Evolutionary conservation across 2,329 filamentous ascomycete genomes (phyloP), one percentile per base, ranked within the genome.

Genomic region (Byssochlamys sp.): DNA sequence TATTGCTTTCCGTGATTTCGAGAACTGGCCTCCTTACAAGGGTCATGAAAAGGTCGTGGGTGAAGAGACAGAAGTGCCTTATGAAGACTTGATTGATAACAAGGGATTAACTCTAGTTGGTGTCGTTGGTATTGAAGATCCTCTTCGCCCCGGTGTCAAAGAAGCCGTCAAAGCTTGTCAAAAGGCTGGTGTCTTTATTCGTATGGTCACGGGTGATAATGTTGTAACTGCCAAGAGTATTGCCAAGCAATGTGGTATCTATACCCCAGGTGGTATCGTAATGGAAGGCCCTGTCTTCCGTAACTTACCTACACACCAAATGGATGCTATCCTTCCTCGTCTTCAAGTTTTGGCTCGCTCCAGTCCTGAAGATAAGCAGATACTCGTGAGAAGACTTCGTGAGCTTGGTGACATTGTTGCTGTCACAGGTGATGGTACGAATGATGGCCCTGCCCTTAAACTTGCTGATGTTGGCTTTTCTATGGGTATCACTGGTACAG

Each of bases 391-490:
- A 68, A 80, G 84, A 55, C 79, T 91, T 59, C 89, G 88, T 72
- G 85, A 86, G 60, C 78, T 85, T 67, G 84, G 84, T 52, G 87
- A 91, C 14, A n/a, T n/a, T n/a, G 89, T 92, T 54, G 89, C 89
- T 51, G 89, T 91, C 10, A 92, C 89, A 29, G 89, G 89, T 63
- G 89, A 92, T 66, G 89, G 89, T 57, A 91, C 89, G 65, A 92
- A 92, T 69, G 89, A 92, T 72, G 89, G 88, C 3, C 88, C 88
- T 28, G 89, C 89, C 53, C 79, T 92, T 53, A 90, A 89, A 74
- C 85, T 86, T 66, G 89, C 89, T 5, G 88, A 92, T 67, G 86
- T 92, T 53, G 89, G 89, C 26, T 91, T 92, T 73, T 90, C 88
- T 19, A 92, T 92, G 89, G 89, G 89, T 63, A 89, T 91, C 55